These are phyloP conservation scores for Golovinomyces cichoracearum DNA, from an alignment of 2,329 filamentous ascomycete species.

Conservation along the genomic window DNA sequence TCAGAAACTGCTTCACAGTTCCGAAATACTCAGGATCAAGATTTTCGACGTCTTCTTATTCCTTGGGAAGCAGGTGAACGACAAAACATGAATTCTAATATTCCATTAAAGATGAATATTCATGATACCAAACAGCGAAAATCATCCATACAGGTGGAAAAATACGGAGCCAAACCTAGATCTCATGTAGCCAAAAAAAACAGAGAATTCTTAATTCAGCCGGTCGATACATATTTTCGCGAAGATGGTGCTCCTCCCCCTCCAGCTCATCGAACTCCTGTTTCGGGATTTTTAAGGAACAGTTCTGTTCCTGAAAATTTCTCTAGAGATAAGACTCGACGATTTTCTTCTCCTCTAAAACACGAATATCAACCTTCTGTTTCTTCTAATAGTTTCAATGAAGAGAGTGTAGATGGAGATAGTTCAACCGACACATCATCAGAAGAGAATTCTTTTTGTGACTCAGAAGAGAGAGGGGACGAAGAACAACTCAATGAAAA, in stretches of 20 bases:
- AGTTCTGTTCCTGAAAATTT: constrained; percentile 9
- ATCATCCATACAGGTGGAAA: neutral
- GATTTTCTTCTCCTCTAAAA: constrained; percentile 79
- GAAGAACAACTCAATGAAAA: constrained; percentile 6
- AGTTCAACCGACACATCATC: constrained; percentile 29
- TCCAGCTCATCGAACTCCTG: constrained; percentile 12
- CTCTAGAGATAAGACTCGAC: constrained; percentile 25
- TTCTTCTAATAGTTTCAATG: constrained; percentile 34
- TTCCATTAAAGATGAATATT: neutral
- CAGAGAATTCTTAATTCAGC: neutral
- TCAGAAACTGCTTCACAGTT: neutral
- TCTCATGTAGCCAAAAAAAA: neutral
- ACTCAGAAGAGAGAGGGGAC: constrained; percentile 6
- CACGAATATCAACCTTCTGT: constrained; percentile 87
- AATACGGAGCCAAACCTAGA: neutral
- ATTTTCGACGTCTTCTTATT: neutral
- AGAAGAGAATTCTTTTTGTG: constrained; percentile 22
- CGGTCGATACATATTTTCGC: constrained; percentile 2
- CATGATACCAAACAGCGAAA: neutral
- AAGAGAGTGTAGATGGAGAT: constrained; percentile 20
- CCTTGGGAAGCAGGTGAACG: neutral
- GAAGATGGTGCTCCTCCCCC: constrained; percentile 12
- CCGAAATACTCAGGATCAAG: neutral
- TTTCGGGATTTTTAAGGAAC: constrained; percentile 20
- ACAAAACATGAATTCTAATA: neutral